phyloP scores from a whole-genome alignment of 2,329 filamentous ascomycete genomes.

The Aspergillus sclerotialis region DNA sequence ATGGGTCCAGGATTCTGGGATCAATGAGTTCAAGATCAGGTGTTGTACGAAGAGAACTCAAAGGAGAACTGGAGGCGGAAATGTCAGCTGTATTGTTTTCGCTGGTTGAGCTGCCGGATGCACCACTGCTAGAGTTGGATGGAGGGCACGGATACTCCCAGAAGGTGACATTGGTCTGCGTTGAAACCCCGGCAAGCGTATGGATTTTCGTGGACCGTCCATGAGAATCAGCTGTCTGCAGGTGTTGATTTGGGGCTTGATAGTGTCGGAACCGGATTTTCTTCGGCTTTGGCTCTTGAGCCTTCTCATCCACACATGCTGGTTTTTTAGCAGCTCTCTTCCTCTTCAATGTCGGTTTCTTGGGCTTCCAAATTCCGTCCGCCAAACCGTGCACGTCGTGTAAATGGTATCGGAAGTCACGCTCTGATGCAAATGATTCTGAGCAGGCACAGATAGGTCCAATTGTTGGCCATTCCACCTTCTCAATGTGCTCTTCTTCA shows the following conservation, averaged over 20 bases:
- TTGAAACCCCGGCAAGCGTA: background rate
- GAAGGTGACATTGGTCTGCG: background rate
- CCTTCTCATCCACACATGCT: background rate
- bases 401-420: conserved; percentile 4
- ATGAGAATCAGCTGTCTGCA: conserved; percentile 2
- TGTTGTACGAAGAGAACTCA: too few relatives aligned
- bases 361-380: background rate
- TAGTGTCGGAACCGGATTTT: conserved; percentile 2
- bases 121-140: background rate
- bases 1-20: too few relatives aligned
- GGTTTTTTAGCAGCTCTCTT: background rate
- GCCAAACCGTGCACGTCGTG: conserved; percentile 3
- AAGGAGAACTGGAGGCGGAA: too few relatives aligned
- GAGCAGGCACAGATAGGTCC: conserved; percentile 4
- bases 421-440: conserved; percentile 3
- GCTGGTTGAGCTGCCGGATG: background rate
- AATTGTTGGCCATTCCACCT: background rate
- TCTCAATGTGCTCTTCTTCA: conserved; percentile 6
- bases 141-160: conserved; percentile 1
- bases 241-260: conserved; percentile 1
- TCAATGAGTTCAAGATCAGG: too few relatives aligned
- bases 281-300: conserved; percentile 2
- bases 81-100: too few relatives aligned
- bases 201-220: background rate
- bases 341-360: background rate